Conservation (phyloP, 1,139 yeast genomes). For the Geotrichum klebahnii region DNA sequence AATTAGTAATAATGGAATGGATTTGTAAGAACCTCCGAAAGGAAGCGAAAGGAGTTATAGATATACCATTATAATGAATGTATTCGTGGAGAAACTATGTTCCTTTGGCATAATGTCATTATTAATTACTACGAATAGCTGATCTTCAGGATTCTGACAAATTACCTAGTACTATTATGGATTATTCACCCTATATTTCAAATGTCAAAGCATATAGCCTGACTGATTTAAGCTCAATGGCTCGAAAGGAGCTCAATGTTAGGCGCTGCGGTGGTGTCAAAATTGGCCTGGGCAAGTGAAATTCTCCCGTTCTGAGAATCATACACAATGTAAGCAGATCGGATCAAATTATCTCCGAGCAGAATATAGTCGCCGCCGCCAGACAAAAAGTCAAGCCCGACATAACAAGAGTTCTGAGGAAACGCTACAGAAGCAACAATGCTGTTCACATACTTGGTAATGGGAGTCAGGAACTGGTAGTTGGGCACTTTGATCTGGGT, state of each 20-base stretch:
- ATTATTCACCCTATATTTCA: background rate
- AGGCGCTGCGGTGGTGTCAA: slow-evolving; percentile 27
- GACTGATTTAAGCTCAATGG: slow-evolving; percentile 22
- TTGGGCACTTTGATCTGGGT: slow-evolving; percentile 46
- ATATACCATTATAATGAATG: no score
- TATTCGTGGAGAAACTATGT: no score
- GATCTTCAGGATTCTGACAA: background rate
- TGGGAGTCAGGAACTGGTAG: slow-evolving; percentile 43
- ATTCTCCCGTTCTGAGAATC: slow-evolving; percentile 51
- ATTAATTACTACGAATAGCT: no score
- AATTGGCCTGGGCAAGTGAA: slow-evolving; percentile 50
- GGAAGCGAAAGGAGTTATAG: no score
- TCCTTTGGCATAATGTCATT: no score
- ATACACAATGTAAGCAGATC: slow-evolving; percentile 53
- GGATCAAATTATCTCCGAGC: slow-evolving; percentile 52
- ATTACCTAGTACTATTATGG: background rate
- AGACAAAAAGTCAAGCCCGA: slow-evolving; percentile 36
- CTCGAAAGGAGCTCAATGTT: slow-evolving; percentile 35
- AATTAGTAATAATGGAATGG: no score
- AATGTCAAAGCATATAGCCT: background rate
- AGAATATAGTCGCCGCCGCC: slow-evolving; percentile 35
- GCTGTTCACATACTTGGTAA: slow-evolving; percentile 35
- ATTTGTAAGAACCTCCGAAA: no score
- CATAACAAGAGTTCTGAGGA: slow-evolving; percentile 40
- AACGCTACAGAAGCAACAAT: slow-evolving; percentile 35